These are phyloP conservation scores for Ustilago loliicola DNA, from an alignment of 1,284 basidiomycete species.

Conservation along the genomic window DNA sequence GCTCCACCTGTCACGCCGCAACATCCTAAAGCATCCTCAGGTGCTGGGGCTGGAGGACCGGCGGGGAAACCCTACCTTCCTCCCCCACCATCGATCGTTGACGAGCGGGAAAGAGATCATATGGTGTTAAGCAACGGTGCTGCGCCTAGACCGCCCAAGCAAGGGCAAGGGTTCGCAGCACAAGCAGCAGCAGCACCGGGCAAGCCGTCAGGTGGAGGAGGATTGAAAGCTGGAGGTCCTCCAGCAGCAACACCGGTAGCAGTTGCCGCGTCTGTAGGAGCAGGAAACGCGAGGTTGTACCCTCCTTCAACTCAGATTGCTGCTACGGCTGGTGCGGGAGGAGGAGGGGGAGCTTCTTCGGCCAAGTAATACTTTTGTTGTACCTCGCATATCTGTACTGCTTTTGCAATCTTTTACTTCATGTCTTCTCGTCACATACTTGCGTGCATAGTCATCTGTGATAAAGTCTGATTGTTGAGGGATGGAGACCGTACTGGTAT, in stretches of 20 bases:
- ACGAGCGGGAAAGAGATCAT: slow-evolving; percentile 20
- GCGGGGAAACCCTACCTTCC: slow-evolving; percentile 28
- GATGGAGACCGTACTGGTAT: no score
- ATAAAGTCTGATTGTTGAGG: no score
- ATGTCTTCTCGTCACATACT: background rate
- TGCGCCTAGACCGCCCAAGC: slow-evolving; percentile 5
- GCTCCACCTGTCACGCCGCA: slow-evolving; percentile 13
- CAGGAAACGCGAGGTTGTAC: slow-evolving; percentile 31
- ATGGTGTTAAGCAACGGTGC: slow-evolving; percentile 31
- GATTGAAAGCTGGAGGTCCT: background rate
- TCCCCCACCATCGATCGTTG: slow-evolving; percentile 34
- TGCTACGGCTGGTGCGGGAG: background rate
- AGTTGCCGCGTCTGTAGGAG: slow-evolving; percentile 26
- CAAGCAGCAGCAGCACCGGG: slow-evolving; percentile 4
- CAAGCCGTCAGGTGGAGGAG: background rate
- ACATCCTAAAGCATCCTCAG: slow-evolving; percentile 2
- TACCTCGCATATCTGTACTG: background rate
- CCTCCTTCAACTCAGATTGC: slow-evolving; percentile 14
- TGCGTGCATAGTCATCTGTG: no score
- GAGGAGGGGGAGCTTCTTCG: slow-evolving; percentile 4
- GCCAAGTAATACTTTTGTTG: background rate
- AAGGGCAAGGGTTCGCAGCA: background rate
- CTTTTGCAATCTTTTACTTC: background rate
- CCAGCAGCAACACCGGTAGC: slow-evolving; percentile 41
- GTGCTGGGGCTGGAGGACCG: background rate